phyloP scores from a whole-genome alignment of 1,284 basidiomycete genomes.

The Butyriboletus appendiculatus region DNA sequence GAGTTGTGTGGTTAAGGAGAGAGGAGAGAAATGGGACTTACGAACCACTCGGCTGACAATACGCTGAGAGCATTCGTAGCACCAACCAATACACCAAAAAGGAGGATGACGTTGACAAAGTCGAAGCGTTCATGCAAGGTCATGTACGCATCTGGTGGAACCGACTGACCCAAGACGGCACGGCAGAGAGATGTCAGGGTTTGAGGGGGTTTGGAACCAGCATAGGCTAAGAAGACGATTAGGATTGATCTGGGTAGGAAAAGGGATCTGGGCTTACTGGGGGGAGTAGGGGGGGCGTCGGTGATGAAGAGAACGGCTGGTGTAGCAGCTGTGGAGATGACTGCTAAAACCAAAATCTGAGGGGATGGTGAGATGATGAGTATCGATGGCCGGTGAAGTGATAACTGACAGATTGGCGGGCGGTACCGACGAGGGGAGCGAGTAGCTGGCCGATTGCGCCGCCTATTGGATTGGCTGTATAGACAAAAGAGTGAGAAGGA shows the following conservation, averaged over 20 bases:
- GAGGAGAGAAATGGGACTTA: slow-evolving; percentile 33
- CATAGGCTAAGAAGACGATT: slow-evolving; percentile 48
- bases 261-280: slow-evolving; percentile 51
- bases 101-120: slow-evolving; percentile 55
- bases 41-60: slow-evolving; percentile 67
- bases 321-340: slow-evolving; percentile 61
- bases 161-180: slow-evolving; percentile 53
- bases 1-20: neutral
- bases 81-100: slow-evolving; percentile 67
- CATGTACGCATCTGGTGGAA: slow-evolving; percentile 53
- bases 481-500: neutral
- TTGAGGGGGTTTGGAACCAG: slow-evolving; percentile 59
- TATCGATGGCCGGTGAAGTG: neutral
- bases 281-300: slow-evolving; percentile 66
- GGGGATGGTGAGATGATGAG: neutral
- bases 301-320: slow-evolving; percentile 60
- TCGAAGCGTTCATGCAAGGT: slow-evolving; percentile 63
- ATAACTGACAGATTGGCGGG: slow-evolving; percentile 55
- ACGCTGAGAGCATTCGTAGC: slow-evolving; percentile 61
- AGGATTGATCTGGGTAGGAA: neutral
- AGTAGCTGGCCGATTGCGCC: slow-evolving; percentile 69
- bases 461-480: slow-evolving; percentile 65
- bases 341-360: slow-evolving; percentile 69
- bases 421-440: slow-evolving; percentile 59
- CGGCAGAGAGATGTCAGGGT: slow-evolving; percentile 55